Evolutionary conservation across 2,329 filamentous ascomycete species (phyloP).

Genomic region (Pseudogymnoascus sp.): DNA sequence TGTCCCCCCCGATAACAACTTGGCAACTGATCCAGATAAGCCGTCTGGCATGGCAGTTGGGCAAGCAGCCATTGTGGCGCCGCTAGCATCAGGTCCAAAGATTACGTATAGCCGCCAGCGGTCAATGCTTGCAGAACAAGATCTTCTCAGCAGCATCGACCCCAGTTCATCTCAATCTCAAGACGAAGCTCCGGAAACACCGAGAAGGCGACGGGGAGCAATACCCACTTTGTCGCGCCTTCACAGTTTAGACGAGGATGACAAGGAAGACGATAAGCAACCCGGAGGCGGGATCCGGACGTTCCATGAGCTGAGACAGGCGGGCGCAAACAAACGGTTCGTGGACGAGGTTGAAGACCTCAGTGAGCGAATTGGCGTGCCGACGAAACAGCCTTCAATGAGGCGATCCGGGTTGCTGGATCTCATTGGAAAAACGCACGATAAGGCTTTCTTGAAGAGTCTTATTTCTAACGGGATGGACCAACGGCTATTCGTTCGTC

Average conservation of each 20-base stretch:
- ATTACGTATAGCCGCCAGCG: constrained; percentile 28
- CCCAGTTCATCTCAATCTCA: constrained; percentile 8
- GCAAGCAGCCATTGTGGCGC: neutral
- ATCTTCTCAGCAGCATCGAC: constrained; percentile 20
- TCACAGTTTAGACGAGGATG: constrained; percentile 23
- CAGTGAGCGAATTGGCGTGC: constrained; percentile 49
- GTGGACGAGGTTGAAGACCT: constrained; percentile 59
- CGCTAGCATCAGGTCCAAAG: constrained; percentile 19
- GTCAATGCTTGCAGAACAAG: constrained; percentile 28
- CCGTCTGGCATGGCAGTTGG: neutral
- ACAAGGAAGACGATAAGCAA: constrained; percentile 21
- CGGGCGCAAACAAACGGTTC: constrained; percentile 58
- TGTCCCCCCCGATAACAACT: neutral
- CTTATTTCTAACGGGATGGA: constrained; percentile 70
- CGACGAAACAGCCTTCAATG: constrained; percentile 40
- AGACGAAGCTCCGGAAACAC: constrained; percentile 13
- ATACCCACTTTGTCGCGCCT: constrained; percentile 22
- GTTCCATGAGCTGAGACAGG: constrained; percentile 57
- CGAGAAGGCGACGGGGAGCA: constrained; percentile 18
- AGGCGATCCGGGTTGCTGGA: constrained; percentile 53
- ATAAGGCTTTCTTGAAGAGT: constrained; percentile 56
- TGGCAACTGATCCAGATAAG: neutral
- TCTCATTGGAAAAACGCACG: constrained; percentile 48
- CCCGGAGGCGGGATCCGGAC: constrained; percentile 43
- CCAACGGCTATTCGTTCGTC: constrained; percentile 54